phyloP scores from a whole-genome alignment of 805 yeast species.

The Candida hispaniensis region DNA sequence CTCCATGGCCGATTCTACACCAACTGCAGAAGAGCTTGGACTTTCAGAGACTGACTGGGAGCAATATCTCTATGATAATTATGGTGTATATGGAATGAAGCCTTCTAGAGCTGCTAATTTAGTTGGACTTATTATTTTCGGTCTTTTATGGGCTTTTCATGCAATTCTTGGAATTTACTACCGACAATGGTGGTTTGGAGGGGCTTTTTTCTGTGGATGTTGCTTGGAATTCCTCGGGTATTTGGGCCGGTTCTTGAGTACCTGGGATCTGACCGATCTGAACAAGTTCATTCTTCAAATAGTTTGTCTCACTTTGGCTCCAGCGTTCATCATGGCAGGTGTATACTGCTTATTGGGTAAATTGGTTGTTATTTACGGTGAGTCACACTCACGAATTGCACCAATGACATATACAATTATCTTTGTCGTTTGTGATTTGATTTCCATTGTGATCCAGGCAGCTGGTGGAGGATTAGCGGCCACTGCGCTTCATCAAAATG shows the following conservation, averaged over 20 bases:
- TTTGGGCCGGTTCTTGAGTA: conserved; percentile 44
- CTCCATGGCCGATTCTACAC: conserved; percentile 4
- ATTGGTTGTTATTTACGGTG: conserved; percentile 47
- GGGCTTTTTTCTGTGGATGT: conserved; percentile 40
- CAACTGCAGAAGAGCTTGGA: conserved; percentile 8
- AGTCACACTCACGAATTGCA: conserved; percentile 37
- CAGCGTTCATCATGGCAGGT: conserved; percentile 77
- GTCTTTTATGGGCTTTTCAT: conserved; percentile 37
- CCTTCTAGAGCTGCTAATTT: conserved; percentile 51
- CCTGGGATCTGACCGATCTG: conserved; percentile 27
- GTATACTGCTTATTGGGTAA: conserved; percentile 63
- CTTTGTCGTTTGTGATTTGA: conserved; percentile 57
- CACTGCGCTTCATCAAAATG: conserved; percentile 27
- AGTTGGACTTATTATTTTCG: conserved; percentile 46
- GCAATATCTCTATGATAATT: conserved; percentile 1
- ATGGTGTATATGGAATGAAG: conserved; percentile 28
- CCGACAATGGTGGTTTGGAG: conserved; percentile 56
- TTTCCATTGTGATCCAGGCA: conserved; percentile 57
- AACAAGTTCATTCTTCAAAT: conserved; percentile 51
- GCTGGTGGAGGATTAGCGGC: conserved; percentile 69
- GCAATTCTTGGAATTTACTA: conserved; percentile 35
- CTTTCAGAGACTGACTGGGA: conserved; percentile 1
- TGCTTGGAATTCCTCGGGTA: conserved; percentile 60
- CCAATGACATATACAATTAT: conserved; percentile 53
- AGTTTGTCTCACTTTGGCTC: conserved; percentile 61